These are phyloP conservation scores for Nakazawaea siamensis DNA, from an alignment of 805 yeast species.

Conservation along the genomic window DNA sequence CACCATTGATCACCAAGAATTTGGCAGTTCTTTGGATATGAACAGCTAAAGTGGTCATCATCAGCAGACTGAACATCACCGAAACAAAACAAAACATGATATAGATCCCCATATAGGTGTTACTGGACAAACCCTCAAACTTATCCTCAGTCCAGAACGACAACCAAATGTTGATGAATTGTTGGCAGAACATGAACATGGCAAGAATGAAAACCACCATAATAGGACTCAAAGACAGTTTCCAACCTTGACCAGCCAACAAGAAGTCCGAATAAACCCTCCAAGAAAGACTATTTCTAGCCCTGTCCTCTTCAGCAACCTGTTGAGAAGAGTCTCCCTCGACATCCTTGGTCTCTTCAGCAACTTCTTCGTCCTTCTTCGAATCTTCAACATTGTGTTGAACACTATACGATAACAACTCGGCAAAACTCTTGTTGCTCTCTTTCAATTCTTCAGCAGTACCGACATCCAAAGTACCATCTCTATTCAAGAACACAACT, in stretches of 20 bases:
- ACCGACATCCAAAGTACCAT: slow-evolving; percentile 53
- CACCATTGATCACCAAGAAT: slow-evolving; percentile 50
- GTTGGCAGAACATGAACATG: slow-evolving; percentile 22
- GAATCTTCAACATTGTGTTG: slow-evolving; percentile 19
- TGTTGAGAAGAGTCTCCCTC: slow-evolving; percentile 20
- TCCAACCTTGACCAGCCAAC: background rate
- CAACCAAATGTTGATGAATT: slow-evolving; percentile 61
- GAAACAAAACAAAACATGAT: slow-evolving; percentile 49
- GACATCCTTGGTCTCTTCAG: background rate
- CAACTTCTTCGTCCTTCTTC: slow-evolving; percentile 21
- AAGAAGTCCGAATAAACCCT: background rate
- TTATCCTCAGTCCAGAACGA: slow-evolving; percentile 68
- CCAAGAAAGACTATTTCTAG: slow-evolving; percentile 29
- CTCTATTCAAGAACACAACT: slow-evolving; percentile 57
- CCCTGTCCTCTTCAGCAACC: slow-evolving; percentile 37
- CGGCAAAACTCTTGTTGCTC: slow-evolving; percentile 37
- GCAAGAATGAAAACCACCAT: slow-evolving; percentile 16
- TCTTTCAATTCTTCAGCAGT: slow-evolving; percentile 42
- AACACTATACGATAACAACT: slow-evolving; percentile 40
- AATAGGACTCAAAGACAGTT: slow-evolving; percentile 13
- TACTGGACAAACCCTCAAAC: slow-evolving; percentile 35
- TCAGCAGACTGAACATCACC: slow-evolving; percentile 14
- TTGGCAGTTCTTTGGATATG: slow-evolving; percentile 41
- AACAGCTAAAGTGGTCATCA: background rate
- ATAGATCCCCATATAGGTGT: slow-evolving; percentile 67